Conservation (phyloP, 306 rosid genomes). For the Glycine latifolia region DNA sequence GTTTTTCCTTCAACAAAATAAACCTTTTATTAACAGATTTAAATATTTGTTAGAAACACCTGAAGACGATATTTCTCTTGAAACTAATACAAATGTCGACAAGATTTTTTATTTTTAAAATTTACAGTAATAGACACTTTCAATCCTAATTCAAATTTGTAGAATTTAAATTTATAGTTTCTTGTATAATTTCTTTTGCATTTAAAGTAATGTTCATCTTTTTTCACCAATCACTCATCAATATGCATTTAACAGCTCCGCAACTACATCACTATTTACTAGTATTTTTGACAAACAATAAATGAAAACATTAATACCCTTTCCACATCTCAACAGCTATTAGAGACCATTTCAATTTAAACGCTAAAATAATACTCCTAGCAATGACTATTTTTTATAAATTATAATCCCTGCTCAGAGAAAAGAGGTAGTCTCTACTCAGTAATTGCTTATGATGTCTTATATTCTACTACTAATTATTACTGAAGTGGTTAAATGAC, state of each 20-base stretch:
- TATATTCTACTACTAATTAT: constrained; percentile 9
- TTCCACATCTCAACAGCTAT: constrained; percentile 29
- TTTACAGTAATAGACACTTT: too few relatives aligned
- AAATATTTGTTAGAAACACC: too few relatives aligned
- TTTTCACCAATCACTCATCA: constrained; percentile 5
- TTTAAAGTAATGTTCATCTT: background rate
- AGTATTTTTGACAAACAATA: background rate
- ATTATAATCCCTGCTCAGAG: too few relatives aligned
- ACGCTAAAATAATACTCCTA: background rate
- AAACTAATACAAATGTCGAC: too few relatives aligned
- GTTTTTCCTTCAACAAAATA: too few relatives aligned
- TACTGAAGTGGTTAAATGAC: background rate
- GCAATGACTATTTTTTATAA: background rate
- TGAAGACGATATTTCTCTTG: too few relatives aligned
- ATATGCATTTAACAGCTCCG: constrained; percentile 13
- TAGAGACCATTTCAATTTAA: background rate
- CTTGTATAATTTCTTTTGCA: too few relatives aligned
- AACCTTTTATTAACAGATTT: too few relatives aligned
- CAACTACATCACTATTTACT: constrained; percentile 16
- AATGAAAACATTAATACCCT: constrained; percentile 20
- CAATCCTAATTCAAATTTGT: too few relatives aligned
- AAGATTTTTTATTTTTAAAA: background rate
- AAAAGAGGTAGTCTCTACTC: background rate
- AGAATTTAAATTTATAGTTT: too few relatives aligned
- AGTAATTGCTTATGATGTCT: background rate